Evolutionary conservation across 2,329 filamentous ascomycete genomes (phyloP).

Genomic region (Fusarium xylarioides): DNA sequence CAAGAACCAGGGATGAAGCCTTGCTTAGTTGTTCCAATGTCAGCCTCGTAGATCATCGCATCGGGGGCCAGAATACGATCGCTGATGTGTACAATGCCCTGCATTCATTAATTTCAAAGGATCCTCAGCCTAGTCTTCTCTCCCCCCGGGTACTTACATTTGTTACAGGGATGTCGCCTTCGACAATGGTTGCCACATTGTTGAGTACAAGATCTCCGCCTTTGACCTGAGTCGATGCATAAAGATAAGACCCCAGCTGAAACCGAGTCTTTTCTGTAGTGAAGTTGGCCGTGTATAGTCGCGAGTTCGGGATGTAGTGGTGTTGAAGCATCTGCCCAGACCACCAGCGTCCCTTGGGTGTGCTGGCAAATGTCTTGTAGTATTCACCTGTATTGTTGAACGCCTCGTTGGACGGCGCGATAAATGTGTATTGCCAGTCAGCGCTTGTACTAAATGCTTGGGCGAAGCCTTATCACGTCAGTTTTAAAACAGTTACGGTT

Average conservation of each 20-base stretch:
- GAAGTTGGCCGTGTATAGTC: neutral
- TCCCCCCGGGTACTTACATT: neutral
- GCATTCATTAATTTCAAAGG: neutral
- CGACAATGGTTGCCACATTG: neutral
- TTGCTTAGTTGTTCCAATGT: neutral
- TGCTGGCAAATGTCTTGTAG: neutral
- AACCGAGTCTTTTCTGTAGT: neutral
- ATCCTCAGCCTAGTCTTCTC: accelerated
- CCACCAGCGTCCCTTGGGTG: neutral
- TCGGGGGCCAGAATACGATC: neutral
- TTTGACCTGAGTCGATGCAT: neutral
- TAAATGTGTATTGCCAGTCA: neutral
- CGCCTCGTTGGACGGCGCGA: neutral
- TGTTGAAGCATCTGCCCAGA: neutral
- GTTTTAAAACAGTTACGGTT: neutral
- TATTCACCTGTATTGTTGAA: neutral
- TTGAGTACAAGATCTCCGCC: neutral
- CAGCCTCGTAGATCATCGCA: neutral
- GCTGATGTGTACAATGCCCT: neutral
- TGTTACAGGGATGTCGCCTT: neutral
- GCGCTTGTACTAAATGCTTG: neutral
- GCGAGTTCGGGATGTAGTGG: neutral
- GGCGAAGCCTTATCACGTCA: neutral
- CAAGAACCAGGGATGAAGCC: neutral
- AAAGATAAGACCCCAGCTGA: neutral